Base-by-base conservation (phyloP, 2,329 filamentous ascomycete genomes). In the Colletotrichum sp. region DNA sequence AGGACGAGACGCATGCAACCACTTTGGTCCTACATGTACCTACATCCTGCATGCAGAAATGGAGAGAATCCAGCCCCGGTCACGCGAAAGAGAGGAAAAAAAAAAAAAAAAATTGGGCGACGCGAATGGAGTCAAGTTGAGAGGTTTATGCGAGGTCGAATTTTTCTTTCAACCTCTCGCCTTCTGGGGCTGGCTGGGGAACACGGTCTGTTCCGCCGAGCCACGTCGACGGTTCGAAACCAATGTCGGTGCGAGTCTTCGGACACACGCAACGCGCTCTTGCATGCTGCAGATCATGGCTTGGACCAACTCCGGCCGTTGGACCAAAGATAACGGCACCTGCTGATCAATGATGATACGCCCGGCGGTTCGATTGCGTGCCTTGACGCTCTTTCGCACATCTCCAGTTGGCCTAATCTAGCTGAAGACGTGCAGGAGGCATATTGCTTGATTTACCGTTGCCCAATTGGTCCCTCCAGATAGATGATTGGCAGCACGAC, bases 1-100 rank as follows among this genome's bases (percentile, higher is more conserved):
- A 70, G 18, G 24, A 52, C 43, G 14, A 48, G 38, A 48, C 52
- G 63, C 69, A 75, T 75, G 73, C 73, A 75, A 75, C 73, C 73
- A 75, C 69, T 73, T 69, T 52, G 59, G 36, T 32, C 7, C 24
- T 43, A 64, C 73, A 73, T 73, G 69, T 30, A 36, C 71, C 62
- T n/a, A 68, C 28, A 48, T 59, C 63, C 58, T 58, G 64, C 73
- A 69, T 75, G 43, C 69, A 75, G 67, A 10, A 52, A 65, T 26
- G 14, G 34, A 67, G 55, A 28, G 68, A 16, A 58, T 26, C 21
- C 55, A 58, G 32, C 43, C 28, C 65, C 38, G 9, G 61, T 38
- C n/a, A 66, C 59, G 72, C 36, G 36, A 58, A 32, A 34, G 52
- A 26, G 3, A 36, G 9, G 24, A 24, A 18, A 34, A 69, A 30